A percentile compares a stretch with the other conserved stretches of the same genome.
Evolutionary conservation across 2,329 filamentous ascomycete genomes (phyloP).

Genomic region (Magnaporthales sp.): DNA sequence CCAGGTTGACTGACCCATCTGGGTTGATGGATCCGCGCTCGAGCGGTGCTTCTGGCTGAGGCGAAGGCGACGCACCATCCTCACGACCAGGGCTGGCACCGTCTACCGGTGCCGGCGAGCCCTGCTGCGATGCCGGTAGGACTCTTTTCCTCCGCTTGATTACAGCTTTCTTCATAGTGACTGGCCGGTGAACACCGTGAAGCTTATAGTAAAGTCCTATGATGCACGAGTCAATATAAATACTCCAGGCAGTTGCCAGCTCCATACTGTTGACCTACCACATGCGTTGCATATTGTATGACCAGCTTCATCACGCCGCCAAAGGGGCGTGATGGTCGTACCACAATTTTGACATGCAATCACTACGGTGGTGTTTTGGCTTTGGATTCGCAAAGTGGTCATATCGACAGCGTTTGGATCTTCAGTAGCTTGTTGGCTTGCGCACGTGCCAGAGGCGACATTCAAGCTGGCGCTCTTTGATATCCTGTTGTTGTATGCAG

Average conservation of each 20-base stretch:
- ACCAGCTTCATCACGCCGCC: slow-evolving; percentile 87
- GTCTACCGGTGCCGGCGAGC: slow-evolving; percentile 8
- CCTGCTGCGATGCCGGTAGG: slow-evolving; percentile 62
- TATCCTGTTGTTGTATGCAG: slow-evolving; percentile 93
- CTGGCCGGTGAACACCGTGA: slow-evolving; percentile 84
- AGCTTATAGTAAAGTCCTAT: slow-evolving; percentile 91
- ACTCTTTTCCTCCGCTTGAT: slow-evolving; percentile 95
- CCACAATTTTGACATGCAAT: slow-evolving; percentile 96
- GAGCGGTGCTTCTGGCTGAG: slow-evolving; percentile 19
- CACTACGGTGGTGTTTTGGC: slow-evolving; percentile 52
- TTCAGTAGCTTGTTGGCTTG: slow-evolving; percentile 18
- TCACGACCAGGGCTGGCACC: slow-evolving; percentile 18
- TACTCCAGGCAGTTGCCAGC: background rate
- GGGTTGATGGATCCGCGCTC: slow-evolving; percentile 51
- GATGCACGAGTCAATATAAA: slow-evolving; percentile 7
- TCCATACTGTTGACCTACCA: slow-evolving; percentile 48
- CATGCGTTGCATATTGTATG: slow-evolving; percentile 99
- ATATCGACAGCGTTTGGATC: slow-evolving; percentile 39
- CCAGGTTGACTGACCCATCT: slow-evolving; percentile 57
- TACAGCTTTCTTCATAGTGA: slow-evolving; percentile 97
- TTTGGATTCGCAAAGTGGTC: slow-evolving; percentile 33
- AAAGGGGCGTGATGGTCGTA: slow-evolving; percentile 92
- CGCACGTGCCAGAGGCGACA: slow-evolving; percentile 23
- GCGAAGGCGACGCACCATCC: slow-evolving; percentile 9
- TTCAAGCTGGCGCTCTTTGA: slow-evolving; percentile 75